Percentiles rank a stretch among this genome's conserved stretches.
Conservation (phyloP, 495 filamentous ascomycete genomes). For the Hyaloscypha variabilis region DNA sequence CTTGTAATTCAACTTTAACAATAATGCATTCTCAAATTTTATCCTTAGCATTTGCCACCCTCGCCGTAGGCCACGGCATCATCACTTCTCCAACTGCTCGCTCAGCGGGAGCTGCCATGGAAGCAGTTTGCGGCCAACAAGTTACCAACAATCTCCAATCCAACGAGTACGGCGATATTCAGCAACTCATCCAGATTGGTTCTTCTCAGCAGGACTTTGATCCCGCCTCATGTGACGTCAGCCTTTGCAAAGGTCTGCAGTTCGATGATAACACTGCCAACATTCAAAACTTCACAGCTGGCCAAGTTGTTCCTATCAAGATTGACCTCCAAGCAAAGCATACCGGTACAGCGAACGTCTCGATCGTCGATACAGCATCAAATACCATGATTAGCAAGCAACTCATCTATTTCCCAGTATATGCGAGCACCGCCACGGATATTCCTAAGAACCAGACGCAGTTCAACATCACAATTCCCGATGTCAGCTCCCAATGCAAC, state of each 20-base stretch:
- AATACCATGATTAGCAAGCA: conserved; percentile 52
- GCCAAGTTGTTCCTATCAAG: conserved; percentile 15
- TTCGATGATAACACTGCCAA: conserved; percentile 50
- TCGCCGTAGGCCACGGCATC: conserved; percentile 55
- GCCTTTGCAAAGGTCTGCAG: conserved; percentile 63
- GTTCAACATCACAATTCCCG: conserved; percentile 10
- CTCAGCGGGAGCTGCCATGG: conserved; percentile 52
- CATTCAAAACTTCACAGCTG: conserved; percentile 18
- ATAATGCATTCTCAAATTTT: not conserved
- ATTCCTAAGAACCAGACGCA: conserved; percentile 12
- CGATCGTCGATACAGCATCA: conserved; percentile 65
- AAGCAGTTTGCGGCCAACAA: conserved; percentile 51
- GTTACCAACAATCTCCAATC: conserved; percentile 50
- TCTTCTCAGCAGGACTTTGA: conserved; percentile 42
- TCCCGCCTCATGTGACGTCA: conserved; percentile 48
- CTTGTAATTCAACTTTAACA: not conserved
- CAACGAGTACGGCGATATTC: conserved; percentile 57
- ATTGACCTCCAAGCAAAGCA: conserved; percentile 61
- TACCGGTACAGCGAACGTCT: conserved; percentile 68
- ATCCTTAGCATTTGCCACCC: conserved; percentile 26
- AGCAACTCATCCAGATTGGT: conserved; percentile 57
- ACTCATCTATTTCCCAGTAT: conserved; percentile 34
- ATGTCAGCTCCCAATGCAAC: conserved; percentile 2
- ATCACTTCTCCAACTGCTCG: conserved; percentile 51
- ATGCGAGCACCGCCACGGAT: conserved; percentile 10